Evolutionary conservation across 768 basidiomycete species (phyloP), one percentile per base, ranked within the genome.

Genomic region (Floccularia luteovirens): DNA sequence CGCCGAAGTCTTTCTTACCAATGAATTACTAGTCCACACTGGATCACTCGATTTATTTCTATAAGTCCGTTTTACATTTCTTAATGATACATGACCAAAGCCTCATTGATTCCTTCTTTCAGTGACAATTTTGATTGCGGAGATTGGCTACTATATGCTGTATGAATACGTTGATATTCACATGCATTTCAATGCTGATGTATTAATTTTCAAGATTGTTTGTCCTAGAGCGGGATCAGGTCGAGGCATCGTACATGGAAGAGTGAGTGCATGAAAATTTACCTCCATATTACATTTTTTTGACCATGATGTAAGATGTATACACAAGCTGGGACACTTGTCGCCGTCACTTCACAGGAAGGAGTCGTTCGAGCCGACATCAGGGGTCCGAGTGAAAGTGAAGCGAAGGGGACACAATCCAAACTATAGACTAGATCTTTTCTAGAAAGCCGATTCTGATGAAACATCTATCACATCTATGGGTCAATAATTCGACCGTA

Each of bases 41-140:
- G 28, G 86, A 90, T 57, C 88, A 91, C 60, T 69, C 81, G 24
- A 78, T 91, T 43, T 83, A 74, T 65, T 90, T 79, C 57, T 90
- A 89, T 49, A 69, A 74, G 85, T 84, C 55, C 53, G 75, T 50
- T 12, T 24, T 31, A 7, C 13, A 3, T 20, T 13, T 37, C 16
- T 37, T 23, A 22, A 12, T 10, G 35, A n/a, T 14, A 7, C n/a
- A 12, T n/a, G 5, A 14, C 37, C 14, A 16, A 20, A 27, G 24
- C 36, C 31, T 20, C 35, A 14, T 23, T 28, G 22, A 8, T 20
- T 7, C 27, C 7, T 21, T 54, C 32, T 39, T 44, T 23, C 48
- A 89, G 86, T 47, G 70, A 90, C 49, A 59, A 71, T 34, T 86
- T 91, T 49, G 69, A 86, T 52, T 86, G 82, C 51, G 80, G 79